Percentiles rank a stretch among this genome's conserved stretches.
phyloP scores from a whole-genome alignment of 2,329 filamentous ascomycete species.

The Fusarium cicatricum region DNA sequence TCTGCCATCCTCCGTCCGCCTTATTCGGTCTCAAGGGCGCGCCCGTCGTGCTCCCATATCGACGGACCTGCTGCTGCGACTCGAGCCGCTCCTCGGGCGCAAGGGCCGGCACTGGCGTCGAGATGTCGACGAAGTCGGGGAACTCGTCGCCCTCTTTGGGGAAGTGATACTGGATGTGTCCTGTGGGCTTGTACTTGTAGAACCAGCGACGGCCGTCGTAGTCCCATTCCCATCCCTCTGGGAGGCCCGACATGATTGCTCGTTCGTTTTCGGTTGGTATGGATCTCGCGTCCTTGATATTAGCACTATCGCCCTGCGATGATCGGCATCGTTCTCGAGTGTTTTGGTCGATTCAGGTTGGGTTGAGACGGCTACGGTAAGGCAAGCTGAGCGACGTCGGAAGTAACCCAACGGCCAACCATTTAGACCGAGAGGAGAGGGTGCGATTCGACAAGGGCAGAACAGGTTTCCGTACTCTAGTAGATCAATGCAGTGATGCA shows the following conservation, averaged over 20 bases:
- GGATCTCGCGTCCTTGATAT: neutral
- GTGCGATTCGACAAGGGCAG: slow-evolving; percentile 1
- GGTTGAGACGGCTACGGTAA: slow-evolving; percentile 12
- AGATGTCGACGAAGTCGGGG: slow-evolving; percentile 57
- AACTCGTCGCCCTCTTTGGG: slow-evolving; percentile 66
- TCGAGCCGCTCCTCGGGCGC: slow-evolving; percentile 62
- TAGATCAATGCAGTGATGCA: neutral
- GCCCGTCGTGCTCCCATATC: slow-evolving; percentile 40
- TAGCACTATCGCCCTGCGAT: slow-evolving; percentile 25
- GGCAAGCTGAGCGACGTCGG: slow-evolving; percentile 22
- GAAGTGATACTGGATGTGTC: slow-evolving; percentile 64
- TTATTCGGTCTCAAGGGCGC: slow-evolving; percentile 11
- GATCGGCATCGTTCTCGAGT: slow-evolving; percentile 20
- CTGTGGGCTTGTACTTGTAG: slow-evolving; percentile 63
- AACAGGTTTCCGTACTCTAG: neutral
- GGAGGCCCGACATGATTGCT: slow-evolving; percentile 50
- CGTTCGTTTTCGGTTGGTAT: slow-evolving; percentile 11
- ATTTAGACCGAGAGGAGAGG: neutral
- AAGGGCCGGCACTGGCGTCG: slow-evolving; percentile 50
- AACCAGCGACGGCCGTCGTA: slow-evolving; percentile 67
- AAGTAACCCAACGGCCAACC: neutral
- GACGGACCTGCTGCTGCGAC: slow-evolving; percentile 59
- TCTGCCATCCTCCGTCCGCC: slow-evolving; percentile 28
- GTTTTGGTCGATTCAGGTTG: slow-evolving; percentile 10
- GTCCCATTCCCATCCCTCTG: slow-evolving; percentile 64